These are phyloP conservation scores for Sherardia arvensis DNA, from an alignment of 257 asterid species.

Conservation along the genomic window DNA sequence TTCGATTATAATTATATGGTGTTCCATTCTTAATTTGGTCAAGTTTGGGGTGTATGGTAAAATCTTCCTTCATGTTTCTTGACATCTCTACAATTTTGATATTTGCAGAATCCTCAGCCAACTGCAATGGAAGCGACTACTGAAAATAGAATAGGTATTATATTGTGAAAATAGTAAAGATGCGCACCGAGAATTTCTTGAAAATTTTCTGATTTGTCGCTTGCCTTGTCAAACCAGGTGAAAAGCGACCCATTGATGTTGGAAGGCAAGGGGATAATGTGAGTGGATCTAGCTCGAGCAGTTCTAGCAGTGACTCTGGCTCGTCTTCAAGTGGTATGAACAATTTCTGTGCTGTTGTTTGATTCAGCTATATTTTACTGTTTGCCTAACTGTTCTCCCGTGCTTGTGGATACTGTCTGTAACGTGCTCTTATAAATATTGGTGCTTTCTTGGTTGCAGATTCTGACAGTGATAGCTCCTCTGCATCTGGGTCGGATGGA, in stretches of 20 bases:
- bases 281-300: slow-evolving; percentile 79
- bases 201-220: neutral
- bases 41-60: neutral
- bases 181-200: neutral
- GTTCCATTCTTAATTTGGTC: neutral
- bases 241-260: slow-evolving; percentile 30
- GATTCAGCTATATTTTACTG: neutral
- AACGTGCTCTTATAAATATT: neutral
- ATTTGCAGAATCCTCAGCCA: slow-evolving; percentile 41
- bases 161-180: too few relatives aligned
- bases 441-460: neutral
- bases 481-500: neutral
- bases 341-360: slow-evolving; percentile 8
- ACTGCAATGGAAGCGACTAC: slow-evolving; percentile 24
- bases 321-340: slow-evolving; percentile 70
- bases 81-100: neutral
- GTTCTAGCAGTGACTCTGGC: slow-evolving; percentile 91
- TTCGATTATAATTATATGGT: too few relatives aligned
- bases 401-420: neutral
- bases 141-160: slow-evolving; percentile 36
- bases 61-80: neutral
- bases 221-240: slow-evolving; percentile 24
- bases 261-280: slow-evolving; percentile 35
- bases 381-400: neutral
- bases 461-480: slow-evolving; percentile 4